phyloP scores from a whole-genome alignment of 345 rosid genomes.

The Stellera chamaejasme region DNA sequence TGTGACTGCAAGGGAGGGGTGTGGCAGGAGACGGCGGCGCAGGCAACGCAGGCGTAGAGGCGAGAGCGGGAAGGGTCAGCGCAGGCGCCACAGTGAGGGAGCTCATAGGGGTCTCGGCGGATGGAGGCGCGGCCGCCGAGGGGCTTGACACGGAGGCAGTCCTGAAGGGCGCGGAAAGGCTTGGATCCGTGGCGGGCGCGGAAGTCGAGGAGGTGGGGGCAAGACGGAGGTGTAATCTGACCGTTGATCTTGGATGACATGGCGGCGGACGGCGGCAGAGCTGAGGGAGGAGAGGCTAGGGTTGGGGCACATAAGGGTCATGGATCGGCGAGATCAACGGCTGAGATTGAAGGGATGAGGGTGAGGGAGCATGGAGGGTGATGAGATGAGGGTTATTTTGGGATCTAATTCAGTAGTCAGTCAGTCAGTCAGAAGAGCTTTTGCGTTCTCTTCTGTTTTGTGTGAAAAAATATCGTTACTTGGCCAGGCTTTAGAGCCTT shows the following conservation, averaged over 20 bases:
- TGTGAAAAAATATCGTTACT: not conserved
- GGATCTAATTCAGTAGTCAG: no score
- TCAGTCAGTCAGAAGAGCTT: no score
- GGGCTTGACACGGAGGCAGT: slow-evolving; percentile 50
- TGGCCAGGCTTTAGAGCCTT: no score
- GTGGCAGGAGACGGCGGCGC: slow-evolving; percentile 51
- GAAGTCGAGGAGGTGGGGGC: slow-evolving; percentile 51
- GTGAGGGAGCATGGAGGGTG: slow-evolving; percentile 12
- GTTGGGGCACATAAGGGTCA: slow-evolving; percentile 31
- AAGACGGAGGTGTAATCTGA: slow-evolving; percentile 25
- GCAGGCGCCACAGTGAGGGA: slow-evolving; percentile 42
- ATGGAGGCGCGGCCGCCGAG: slow-evolving; percentile 48
- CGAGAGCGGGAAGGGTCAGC: slow-evolving; percentile 28
- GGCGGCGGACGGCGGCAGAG: slow-evolving; percentile 16
- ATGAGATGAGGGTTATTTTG: slow-evolving; percentile 7
- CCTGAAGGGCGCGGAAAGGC: slow-evolving; percentile 48
- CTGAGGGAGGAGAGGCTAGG: slow-evolving; percentile 31
- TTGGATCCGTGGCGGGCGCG: slow-evolving; percentile 36
- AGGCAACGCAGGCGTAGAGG: slow-evolving; percentile 49
- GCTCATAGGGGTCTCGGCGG: slow-evolving; percentile 41
- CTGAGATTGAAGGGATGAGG: slow-evolving; percentile 20
- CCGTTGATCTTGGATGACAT: slow-evolving; percentile 41
- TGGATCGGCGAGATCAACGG: slow-evolving; percentile 36
- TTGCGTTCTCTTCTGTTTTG: not conserved
- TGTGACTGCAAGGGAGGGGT: slow-evolving; percentile 31